phyloP scores from a whole-genome alignment of 2,329 filamentous ascomycete species.

The Thermomyces lanuginosus region DNA sequence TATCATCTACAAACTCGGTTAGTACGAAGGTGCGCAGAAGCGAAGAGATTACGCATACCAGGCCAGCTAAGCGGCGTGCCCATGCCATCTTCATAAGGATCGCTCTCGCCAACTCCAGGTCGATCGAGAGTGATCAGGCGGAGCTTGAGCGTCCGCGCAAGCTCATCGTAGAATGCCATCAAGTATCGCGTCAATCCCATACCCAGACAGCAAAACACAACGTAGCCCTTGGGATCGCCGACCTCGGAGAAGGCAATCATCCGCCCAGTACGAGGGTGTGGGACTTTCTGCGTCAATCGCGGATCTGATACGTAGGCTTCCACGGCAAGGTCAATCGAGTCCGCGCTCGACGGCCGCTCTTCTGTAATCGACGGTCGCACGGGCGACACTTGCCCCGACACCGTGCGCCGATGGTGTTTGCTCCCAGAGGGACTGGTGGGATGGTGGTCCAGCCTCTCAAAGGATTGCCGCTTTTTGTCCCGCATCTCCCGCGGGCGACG shows the following conservation, averaged over 20 bases:
- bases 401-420: constrained; percentile 21
- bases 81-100: constrained; percentile 63
- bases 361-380: constrained; percentile 38
- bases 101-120: constrained; percentile 84
- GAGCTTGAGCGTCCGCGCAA: constrained; percentile 73
- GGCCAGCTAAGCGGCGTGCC: constrained; percentile 88
- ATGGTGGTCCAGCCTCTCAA: constrained; percentile 18
- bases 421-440: constrained; percentile 11
- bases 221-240: constrained; percentile 76
- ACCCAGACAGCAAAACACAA: constrained; percentile 89
- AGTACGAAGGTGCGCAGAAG: neutral
- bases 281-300: constrained; percentile 72
- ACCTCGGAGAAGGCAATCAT: constrained; percentile 94
- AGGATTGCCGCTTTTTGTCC: constrained; percentile 13
- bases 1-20: constrained; percentile 42
- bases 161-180: constrained; percentile 91
- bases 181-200: constrained; percentile 96
- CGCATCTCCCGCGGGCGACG: constrained; percentile 31
- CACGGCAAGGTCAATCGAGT: constrained; percentile 80
- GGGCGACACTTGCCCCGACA: constrained; percentile 23
- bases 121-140: constrained; percentile 86
- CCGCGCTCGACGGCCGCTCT: constrained; percentile 59
- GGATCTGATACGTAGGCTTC: constrained; percentile 69
- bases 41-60: constrained; percentile 38
- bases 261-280: constrained; percentile 69